Evolutionary conservation across 2,329 filamentous ascomycete species (phyloP).

Genomic region (Cercospora citrullina): DNA sequence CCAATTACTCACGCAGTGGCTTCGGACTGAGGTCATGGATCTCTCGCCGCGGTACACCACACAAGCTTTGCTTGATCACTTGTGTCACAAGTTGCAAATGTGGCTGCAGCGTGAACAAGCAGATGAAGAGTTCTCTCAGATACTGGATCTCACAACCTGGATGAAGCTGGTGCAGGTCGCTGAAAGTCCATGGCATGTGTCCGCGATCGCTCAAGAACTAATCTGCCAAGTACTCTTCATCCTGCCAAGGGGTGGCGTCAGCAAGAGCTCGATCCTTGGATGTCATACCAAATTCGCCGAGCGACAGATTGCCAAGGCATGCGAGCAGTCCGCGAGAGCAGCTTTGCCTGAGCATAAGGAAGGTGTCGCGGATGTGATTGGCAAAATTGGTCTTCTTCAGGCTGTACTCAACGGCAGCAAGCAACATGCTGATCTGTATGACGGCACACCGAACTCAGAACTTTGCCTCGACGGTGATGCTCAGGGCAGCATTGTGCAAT

Average conservation of each 20-base stretch:
- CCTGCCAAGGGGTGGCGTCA: constrained; percentile 3
- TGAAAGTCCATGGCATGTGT: constrained; percentile 18
- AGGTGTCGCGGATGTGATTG: constrained; percentile 2
- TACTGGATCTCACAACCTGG: constrained; percentile 26
- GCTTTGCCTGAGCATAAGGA: neutral
- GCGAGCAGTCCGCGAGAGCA: neutral
- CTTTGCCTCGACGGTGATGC: neutral
- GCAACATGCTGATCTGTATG: constrained; percentile 1
- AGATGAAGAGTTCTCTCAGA: constrained; percentile 8
- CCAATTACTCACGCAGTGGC: constrained; percentile 17
- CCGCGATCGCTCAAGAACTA: constrained; percentile 10
- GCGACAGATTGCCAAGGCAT: constrained; percentile 25
- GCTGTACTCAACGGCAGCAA: constrained; percentile 26
- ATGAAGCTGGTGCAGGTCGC: constrained; percentile 27
- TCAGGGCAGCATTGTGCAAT: constrained; percentile 12
- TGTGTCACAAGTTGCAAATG: constrained; percentile 18
- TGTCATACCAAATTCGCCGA: constrained; percentile 27
- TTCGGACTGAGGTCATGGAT: constrained; percentile 14
- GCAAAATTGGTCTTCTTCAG: constrained; percentile 25
- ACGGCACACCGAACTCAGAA: neutral
- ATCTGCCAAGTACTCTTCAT: constrained; percentile 27
- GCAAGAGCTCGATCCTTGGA: constrained; percentile 10
- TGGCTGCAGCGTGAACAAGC: constrained; percentile 2
- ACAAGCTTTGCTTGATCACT: constrained; percentile 17
- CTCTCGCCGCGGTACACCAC: constrained; percentile 20